Conservation (phyloP, 108 stramenopile species). For the Chaetoceros tenuissimus region DNA sequence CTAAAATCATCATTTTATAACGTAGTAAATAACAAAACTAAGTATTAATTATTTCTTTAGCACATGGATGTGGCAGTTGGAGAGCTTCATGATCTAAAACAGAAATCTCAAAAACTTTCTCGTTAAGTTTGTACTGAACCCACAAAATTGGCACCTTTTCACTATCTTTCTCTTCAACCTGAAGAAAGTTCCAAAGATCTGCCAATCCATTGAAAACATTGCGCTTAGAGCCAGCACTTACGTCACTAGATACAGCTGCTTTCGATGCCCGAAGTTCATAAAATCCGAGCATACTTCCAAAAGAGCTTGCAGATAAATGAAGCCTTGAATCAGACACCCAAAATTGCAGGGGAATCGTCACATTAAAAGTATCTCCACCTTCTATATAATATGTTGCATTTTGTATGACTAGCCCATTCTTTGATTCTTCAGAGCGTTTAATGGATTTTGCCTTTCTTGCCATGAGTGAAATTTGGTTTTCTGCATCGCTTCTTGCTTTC, state of each 20-base stretch:
- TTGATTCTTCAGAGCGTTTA: slow-evolving; percentile 1
- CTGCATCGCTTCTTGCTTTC: background rate
- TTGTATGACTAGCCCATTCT: background rate
- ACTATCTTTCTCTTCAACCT: too few relatives aligned
- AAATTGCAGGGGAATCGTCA: slow-evolving; percentile 4
- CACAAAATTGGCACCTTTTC: background rate
- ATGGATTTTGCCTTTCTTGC: background rate
- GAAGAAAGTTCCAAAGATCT: too few relatives aligned
- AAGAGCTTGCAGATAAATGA: background rate
- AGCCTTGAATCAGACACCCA: slow-evolving; percentile 3
- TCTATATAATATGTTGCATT: slow-evolving; percentile 1
- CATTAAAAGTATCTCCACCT: background rate
- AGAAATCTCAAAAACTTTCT: background rate
- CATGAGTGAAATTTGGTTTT: slow-evolving; percentile 1
- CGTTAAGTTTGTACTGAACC: background rate
- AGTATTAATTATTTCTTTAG: background rate
- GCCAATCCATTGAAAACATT: too few relatives aligned
- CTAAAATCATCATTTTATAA: too few relatives aligned
- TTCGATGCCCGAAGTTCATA: background rate
- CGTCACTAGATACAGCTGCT: background rate
- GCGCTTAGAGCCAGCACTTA: too few relatives aligned
- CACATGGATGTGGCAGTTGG: background rate
- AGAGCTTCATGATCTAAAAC: background rate
- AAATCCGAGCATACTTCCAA: slow-evolving; percentile 1
- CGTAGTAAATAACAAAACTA: too few relatives aligned